A percentile compares a stretch with the other conserved stretches of the same genome.
Conservation (phyloP, 2,329 filamentous ascomycete species). For the Leptosphaerulina australis region DNA sequence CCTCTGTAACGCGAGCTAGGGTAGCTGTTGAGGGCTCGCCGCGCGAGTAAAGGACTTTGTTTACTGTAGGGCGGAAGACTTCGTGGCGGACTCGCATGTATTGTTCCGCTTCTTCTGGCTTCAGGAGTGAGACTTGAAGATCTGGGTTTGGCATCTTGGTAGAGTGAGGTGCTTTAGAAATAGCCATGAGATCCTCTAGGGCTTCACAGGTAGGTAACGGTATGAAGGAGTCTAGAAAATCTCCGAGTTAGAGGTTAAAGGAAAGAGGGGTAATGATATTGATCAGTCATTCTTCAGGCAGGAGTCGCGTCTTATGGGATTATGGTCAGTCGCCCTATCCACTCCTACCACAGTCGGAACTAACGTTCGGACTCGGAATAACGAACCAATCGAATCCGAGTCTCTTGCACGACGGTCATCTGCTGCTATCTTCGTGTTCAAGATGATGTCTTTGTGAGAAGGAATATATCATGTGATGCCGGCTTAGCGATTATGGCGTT, state of each 20-base stretch:
- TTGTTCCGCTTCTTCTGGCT: conserved; percentile 33
- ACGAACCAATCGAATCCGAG: conserved; percentile 16
- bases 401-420: conserved; percentile 13
- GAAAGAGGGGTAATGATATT: neutral
- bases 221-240: too few species aligned
- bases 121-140: conserved; percentile 37
- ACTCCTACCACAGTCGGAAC: conserved; percentile 9
- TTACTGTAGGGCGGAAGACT: conserved; percentile 40
- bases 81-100: conserved; percentile 43
- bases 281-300: conserved; percentile 2
- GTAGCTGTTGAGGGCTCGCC: conserved; percentile 37
- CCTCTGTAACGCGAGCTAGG: conserved; percentile 28
- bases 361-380: conserved; percentile 15
- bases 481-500: conserved; percentile 21
- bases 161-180: neutral
- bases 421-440: conserved; percentile 10
- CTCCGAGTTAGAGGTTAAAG: too few species aligned
- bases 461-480: conserved; percentile 14
- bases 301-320: conserved; percentile 9
- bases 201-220: neutral
- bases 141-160: conserved; percentile 29
- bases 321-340: neutral
- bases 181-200: neutral
- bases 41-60: conserved; percentile 44
- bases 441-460: conserved; percentile 15